Evolutionary conservation across 129 eudicot genomes (phyloP).

Genomic region (Heracleum sosnowskyi): DNA sequence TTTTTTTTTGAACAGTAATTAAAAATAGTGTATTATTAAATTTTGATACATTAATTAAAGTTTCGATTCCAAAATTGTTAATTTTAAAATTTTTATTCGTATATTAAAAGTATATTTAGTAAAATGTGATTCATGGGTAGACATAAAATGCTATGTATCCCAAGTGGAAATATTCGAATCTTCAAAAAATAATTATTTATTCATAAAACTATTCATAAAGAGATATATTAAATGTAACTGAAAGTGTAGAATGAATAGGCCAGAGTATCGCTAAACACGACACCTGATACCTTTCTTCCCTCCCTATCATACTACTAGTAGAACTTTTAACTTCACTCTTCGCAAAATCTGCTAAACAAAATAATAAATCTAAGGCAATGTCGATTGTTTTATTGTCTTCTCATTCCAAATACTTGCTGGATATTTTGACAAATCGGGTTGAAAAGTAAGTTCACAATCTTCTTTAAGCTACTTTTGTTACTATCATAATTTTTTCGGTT

Average conservation of each 20-base stretch:
- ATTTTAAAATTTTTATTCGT: no score
- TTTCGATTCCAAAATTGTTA: no score
- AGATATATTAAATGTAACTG: neutral
- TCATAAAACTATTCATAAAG: no score
- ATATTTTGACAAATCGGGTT: neutral
- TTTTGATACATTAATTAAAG: no score
- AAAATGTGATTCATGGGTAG: no score
- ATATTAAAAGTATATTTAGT: no score
- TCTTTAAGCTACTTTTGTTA: neutral
- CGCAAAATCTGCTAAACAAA: neutral
- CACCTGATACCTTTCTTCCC: neutral
- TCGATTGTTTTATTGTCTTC: conserved; percentile 1
- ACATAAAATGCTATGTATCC: no score
- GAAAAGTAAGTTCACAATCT: neutral
- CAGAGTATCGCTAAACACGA: neutral
- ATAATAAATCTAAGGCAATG: neutral
- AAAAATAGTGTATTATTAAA: no score
- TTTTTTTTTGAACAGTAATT: no score
- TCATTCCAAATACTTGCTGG: neutral
- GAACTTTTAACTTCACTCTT: neutral
- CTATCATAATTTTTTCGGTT: no score
- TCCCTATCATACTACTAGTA: neutral
- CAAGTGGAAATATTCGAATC: no score
- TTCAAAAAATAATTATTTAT: no score
- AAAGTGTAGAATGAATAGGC: neutral